A percentile compares a stretch with the other conserved stretches of the same genome.
Conservation (phyloP, 768 basidiomycete genomes). For the Leucosporidium scottii region DNA sequence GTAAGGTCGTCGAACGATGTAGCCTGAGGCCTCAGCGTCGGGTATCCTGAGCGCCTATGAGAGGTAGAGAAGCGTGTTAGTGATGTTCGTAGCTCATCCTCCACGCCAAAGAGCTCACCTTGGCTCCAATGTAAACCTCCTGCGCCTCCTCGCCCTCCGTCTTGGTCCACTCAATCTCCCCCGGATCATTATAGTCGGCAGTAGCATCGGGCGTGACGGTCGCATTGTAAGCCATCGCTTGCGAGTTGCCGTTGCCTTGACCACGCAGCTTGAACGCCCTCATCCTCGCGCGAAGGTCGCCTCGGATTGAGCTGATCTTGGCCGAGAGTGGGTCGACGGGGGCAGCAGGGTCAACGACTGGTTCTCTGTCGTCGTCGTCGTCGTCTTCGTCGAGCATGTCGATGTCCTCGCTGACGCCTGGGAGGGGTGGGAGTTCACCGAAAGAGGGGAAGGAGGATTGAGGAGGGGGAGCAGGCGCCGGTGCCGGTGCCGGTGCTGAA, state of each 20-base stretch:
- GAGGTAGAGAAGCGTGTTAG: not conserved
- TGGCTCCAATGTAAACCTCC: slow-evolving; percentile 62
- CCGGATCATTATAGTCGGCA: slow-evolving; percentile 67
- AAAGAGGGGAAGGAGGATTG: too few species aligned
- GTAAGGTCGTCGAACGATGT: slow-evolving; percentile 73
- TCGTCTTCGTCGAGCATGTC: slow-evolving; percentile 1
- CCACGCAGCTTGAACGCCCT: slow-evolving; percentile 58
- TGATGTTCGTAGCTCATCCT: not conserved
- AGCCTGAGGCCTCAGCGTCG: slow-evolving; percentile 44
- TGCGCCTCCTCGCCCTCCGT: slow-evolving; percentile 46
- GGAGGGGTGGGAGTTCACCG: not conserved
- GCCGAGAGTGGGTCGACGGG: slow-evolving; percentile 48
- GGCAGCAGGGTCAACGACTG: not conserved
- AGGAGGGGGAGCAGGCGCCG: not conserved
- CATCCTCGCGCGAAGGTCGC: slow-evolving; percentile 43
- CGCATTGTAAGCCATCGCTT: slow-evolving; percentile 56
- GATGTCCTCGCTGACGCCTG: slow-evolving; percentile 22
- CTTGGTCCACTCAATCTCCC: slow-evolving; percentile 65
- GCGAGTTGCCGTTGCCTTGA: slow-evolving; percentile 40
- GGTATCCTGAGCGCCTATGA: slow-evolving; percentile 21
- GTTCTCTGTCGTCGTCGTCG: not conserved
- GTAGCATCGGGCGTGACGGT: slow-evolving; percentile 81
- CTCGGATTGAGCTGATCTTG: slow-evolving; percentile 55
- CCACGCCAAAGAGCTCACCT: slow-evolving; percentile 45
- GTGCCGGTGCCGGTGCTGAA: not conserved